These are phyloP conservation scores for Spergularia marina DNA, from an alignment of 148 eudicot species.

Conservation along the genomic window DNA sequence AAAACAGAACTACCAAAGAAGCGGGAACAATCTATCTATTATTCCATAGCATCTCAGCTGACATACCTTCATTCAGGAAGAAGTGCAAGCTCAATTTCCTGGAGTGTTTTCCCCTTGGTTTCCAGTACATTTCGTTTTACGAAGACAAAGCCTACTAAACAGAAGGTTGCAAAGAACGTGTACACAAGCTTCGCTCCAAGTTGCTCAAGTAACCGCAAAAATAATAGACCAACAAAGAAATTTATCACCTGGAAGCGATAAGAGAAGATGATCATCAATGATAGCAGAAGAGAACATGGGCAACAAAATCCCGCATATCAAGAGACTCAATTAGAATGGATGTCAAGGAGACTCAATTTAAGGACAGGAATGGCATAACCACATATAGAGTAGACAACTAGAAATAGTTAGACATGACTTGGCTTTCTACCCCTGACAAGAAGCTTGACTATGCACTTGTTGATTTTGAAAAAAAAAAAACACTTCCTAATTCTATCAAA, in stretches of 20 bases:
- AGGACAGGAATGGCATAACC: background rate
- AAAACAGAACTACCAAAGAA: background rate
- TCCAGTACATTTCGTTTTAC: constrained; percentile 76
- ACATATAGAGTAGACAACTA: background rate
- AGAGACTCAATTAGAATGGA: background rate
- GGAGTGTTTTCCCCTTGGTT: constrained; percentile 85
- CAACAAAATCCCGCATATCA: background rate
- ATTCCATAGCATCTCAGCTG: background rate
- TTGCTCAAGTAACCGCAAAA: constrained; percentile 68
- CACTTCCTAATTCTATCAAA: no score
- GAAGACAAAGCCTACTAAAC: constrained; percentile 55
- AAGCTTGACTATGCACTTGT: no score
- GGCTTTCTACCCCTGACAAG: no score
- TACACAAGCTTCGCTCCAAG: constrained; percentile 68
- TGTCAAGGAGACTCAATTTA: background rate
- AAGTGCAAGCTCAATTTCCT: constrained; percentile 81
- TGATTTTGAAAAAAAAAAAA: no score
- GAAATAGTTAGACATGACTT: no score
- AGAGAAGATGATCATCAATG: constrained; percentile 7
- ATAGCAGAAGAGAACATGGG: background rate
- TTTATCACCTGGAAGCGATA: constrained; percentile 59
- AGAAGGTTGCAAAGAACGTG: constrained; percentile 59
- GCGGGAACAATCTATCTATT: background rate
- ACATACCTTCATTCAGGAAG: constrained; percentile 53
- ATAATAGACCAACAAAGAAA: constrained; percentile 74